Conservation (phyloP, 768 basidiomycete species). For the Tylopilus plumbeoviolaceoides region DNA sequence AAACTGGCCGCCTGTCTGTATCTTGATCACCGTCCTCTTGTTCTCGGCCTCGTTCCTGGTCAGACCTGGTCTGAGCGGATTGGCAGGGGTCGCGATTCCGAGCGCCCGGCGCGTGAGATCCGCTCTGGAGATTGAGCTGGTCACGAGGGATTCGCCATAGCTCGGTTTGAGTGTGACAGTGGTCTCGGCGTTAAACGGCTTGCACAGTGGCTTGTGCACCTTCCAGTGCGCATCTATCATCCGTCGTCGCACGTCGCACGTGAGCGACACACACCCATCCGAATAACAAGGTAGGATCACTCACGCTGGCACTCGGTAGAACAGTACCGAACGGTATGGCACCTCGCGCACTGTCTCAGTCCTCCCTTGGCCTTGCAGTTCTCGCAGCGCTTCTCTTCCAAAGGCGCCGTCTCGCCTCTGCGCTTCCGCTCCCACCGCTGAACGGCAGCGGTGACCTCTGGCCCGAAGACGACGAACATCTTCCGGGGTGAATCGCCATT, state of each 20-base stretch:
- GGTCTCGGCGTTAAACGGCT: constrained; percentile 39
- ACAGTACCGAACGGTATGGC: constrained; percentile 48
- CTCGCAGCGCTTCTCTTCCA: constrained; percentile 44
- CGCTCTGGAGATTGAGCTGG: constrained; percentile 23
- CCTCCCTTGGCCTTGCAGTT: constrained; percentile 29
- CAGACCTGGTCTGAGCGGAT: constrained; percentile 14
- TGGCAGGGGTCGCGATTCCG: constrained; percentile 25
- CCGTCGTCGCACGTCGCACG: background rate
- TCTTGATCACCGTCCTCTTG: constrained; percentile 50
- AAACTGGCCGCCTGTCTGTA: constrained; percentile 32
- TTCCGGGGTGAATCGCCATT: constrained; percentile 36
- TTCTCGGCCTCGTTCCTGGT: constrained; percentile 22
- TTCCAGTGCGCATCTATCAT: constrained; percentile 44
- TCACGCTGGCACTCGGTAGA: constrained; percentile 52
- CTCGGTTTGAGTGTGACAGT: constrained; percentile 46
- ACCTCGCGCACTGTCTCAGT: constrained; percentile 42
- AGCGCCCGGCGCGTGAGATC: constrained; percentile 28
- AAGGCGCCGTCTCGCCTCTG: constrained; percentile 38
- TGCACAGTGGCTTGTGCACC: constrained; percentile 44
- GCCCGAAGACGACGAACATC: constrained; percentile 35
- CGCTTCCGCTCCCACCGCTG: constrained; percentile 46
- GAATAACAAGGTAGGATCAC: constrained; percentile 11
- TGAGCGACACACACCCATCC: background rate
- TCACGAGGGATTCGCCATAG: constrained; percentile 26
- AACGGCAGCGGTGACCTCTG: constrained; percentile 41